phyloP scores from a whole-genome alignment of 495 filamentous ascomycete genomes.

The Talaromyces trachyspermus region DNA sequence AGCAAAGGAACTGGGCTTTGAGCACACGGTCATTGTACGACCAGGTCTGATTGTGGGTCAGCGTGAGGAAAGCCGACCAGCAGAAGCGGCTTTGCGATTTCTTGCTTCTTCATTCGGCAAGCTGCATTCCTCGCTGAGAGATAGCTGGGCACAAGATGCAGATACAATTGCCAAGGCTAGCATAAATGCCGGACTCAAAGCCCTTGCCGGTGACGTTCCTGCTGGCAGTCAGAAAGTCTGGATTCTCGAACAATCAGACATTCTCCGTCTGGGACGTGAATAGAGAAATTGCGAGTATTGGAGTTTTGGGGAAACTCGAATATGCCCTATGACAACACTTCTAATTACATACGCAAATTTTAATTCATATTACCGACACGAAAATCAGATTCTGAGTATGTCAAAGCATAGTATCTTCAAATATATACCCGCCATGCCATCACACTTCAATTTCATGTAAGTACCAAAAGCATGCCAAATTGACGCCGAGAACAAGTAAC shows the following conservation, averaged over 20 bases:
- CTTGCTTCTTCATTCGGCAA: constrained; percentile 44
- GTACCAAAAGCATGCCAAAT: no score
- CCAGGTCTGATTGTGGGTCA: constrained; percentile 71
- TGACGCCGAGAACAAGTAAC: no score
- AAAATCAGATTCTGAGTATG: no score
- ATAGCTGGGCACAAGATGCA: constrained; percentile 66
- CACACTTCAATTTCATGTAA: no score
- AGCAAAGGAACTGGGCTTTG: constrained; percentile 63
- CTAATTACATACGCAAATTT: no score
- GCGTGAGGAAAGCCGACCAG: constrained; percentile 49
- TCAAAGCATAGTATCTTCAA: no score
- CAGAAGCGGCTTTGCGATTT: constrained; percentile 33
- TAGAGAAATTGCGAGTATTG: not conserved
- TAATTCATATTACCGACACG: no score
- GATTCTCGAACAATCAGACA: constrained; percentile 29
- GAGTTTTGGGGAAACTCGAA: no score
- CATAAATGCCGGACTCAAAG: constrained; percentile 44
- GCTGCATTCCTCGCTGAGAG: constrained; percentile 50
- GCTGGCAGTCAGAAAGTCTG: constrained; percentile 38
- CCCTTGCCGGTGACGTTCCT: constrained; percentile 39
- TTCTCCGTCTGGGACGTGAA: constrained; percentile 16
- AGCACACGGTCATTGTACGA: constrained; percentile 62
- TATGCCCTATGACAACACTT: no score
- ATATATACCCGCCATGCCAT: no score
- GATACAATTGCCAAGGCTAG: constrained; percentile 69